Conservation (phyloP, 2,329 filamentous ascomycete genomes). For the Talaromyces sp. region DNA sequence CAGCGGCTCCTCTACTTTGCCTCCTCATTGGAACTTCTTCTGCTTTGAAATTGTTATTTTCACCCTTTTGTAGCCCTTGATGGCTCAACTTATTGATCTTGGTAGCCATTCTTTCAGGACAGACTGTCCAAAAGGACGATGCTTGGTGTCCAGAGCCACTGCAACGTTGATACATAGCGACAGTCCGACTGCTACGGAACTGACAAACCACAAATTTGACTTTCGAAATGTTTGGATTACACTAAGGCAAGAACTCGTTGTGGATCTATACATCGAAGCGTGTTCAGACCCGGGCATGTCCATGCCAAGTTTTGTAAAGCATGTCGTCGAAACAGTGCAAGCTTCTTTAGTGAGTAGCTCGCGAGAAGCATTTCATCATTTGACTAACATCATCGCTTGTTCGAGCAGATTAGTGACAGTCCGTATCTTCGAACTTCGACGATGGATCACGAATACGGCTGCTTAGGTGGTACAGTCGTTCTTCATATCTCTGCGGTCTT, state of each 20-base stretch:
- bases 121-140: background rate
- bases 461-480: background rate
- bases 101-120: background rate
- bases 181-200: background rate
- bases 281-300: background rate
- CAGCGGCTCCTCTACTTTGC: background rate
- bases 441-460: constrained; percentile 3
- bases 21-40: background rate
- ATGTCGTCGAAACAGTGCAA: constrained; percentile 10
- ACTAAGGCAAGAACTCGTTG: constrained; percentile 3
- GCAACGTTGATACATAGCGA: constrained; percentile 9
- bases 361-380: background rate
- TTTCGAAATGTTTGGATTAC: constrained; percentile 4
- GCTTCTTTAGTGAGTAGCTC: constrained; percentile 1
- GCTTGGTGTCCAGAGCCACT: constrained; percentile 13
- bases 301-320: constrained; percentile 6
- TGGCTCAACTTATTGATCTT: constrained; percentile 15
- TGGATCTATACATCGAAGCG: constrained; percentile 10
- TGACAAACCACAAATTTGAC: background rate
- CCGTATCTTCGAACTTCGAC: constrained; percentile 1
- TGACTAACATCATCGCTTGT: background rate
- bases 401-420: background rate
- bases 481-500: constrained; percentile 5
- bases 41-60: background rate
- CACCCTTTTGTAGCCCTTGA: background rate